Percentiles rank a stretch among this genome's conserved stretches.
Evolutionary conservation across 2,329 filamentous ascomycete genomes (phyloP).

Genomic region (Mariannaea elegans): DNA sequence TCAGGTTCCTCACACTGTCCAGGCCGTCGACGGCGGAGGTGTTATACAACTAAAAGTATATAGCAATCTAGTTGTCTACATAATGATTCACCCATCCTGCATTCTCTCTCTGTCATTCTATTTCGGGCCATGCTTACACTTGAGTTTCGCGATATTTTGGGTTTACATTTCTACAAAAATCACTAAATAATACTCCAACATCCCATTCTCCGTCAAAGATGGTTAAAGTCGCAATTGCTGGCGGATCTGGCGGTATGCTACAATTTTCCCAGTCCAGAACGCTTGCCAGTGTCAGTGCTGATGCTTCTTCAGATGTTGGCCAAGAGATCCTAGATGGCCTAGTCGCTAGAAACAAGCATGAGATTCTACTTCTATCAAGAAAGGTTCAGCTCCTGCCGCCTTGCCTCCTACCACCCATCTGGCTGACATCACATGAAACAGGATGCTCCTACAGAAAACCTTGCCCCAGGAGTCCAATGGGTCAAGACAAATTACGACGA

Average conservation of each 20-base stretch:
- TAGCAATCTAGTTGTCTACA: too few relatives aligned
- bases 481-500: constrained; percentile 46
- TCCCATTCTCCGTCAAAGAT: constrained; percentile 8
- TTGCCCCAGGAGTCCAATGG: constrained; percentile 21
- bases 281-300: not conserved
- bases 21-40: too few relatives aligned
- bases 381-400: too few relatives aligned
- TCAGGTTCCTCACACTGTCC: too few relatives aligned
- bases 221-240: constrained; percentile 37
- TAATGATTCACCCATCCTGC: too few relatives aligned
- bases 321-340: constrained; percentile 61
- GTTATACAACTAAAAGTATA: too few relatives aligned
- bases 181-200: not conserved
- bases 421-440: constrained; percentile 10
- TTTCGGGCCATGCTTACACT: too few relatives aligned
- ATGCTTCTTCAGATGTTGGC: constrained; percentile 55
- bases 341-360: constrained; percentile 57
- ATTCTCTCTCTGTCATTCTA: too few relatives aligned
- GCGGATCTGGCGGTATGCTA: constrained; percentile 33
- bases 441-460: constrained; percentile 19
- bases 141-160: too few relatives aligned
- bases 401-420: too few relatives aligned
- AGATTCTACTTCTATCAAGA: constrained; percentile 61
- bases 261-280: accelerated
- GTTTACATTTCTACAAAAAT: not conserved